Evolutionary conservation across 2,329 filamentous ascomycete genomes (phyloP), one percentile per base, ranked within the genome.

Genomic region (Hypoxylon sp.): DNA sequence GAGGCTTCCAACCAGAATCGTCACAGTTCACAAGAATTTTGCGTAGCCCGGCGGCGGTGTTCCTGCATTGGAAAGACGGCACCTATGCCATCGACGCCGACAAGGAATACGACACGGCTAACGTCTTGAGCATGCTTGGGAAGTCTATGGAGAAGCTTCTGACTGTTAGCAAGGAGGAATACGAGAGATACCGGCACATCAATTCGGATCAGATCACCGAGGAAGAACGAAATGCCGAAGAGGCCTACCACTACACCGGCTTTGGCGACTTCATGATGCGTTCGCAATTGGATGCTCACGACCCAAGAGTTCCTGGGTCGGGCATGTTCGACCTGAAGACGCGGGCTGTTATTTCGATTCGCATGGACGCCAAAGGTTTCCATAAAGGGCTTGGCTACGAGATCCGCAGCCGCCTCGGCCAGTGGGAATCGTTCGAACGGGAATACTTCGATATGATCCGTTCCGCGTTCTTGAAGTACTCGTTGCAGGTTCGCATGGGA

Each of bases 291-390:
- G 95, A 99, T 72, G 95, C 95, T 0, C 78, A 95, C 67, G 95
- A 99, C 71, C 80, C 87, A 10, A 86, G 95, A 47, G 76, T 99
- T 6, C 95, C 94, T 0, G 95, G 95, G 0, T 90, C 89, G 4
- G 95, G 95, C 35, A 93, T 97, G 80, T 99, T 97, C 70, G 95
- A 99, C 74, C 78, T 99, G 58, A 99, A 99, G 78, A 99, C 95
- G 0, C 85, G 96, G 67, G 93, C 95, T 1, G 94, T 98, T 0
- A 81, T 97, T 4, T 88, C 91, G 0, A 91, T 99, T 61, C 91
- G 95, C 23, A 97, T 97, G 92, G 88, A 96, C 67, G 82, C 90
- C 0, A 68, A 73, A 3, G 84, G 88, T 15, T 91, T 88, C 69
- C 82, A 94, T 63, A 81, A 88, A 45, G 92, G 92, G 23, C 78